Evolutionary conservation across 2,329 filamentous ascomycete species (phyloP).

Genomic region (Stachybotrys echinatus): DNA sequence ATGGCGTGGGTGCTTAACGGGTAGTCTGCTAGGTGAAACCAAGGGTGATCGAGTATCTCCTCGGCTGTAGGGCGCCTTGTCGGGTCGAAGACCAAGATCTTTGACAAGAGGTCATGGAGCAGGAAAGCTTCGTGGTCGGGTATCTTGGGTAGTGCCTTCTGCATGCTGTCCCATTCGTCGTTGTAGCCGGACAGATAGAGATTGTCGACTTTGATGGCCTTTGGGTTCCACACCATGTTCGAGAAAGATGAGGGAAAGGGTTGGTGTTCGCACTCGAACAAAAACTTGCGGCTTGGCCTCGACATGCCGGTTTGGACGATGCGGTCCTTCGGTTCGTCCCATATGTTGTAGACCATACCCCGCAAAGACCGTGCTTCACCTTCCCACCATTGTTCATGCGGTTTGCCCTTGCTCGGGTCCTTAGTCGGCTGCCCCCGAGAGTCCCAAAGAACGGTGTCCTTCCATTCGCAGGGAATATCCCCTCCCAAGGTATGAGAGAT

Average conservation of each 20-base stretch:
- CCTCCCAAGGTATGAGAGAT: too few species aligned
- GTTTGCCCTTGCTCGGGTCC: too few species aligned
- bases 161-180: constrained; percentile 6
- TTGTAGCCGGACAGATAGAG: constrained; percentile 9
- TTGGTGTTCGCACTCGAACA: constrained; percentile 2
- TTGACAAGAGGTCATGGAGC: constrained; percentile 15
- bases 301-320: constrained; percentile 2
- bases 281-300: neutral
- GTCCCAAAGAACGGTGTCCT: too few species aligned
- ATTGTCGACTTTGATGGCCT: constrained; percentile 8
- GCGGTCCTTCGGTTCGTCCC: constrained; percentile 12
- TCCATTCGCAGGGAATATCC: too few species aligned
- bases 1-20: too few species aligned
- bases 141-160: constrained; percentile 12
- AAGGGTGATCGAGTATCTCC: constrained; percentile 16
- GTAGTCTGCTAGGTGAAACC: too few species aligned
- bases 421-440: too few species aligned
- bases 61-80: constrained; percentile 10
- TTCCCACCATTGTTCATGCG: too few species aligned
- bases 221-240: constrained; percentile 12
- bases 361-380: too few species aligned
- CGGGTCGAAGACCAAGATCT: constrained; percentile 16
- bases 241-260: constrained; percentile 10
- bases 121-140: constrained; percentile 11
- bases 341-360: constrained; percentile 17